Evolutionary conservation across 352 stramenopile genomes (phyloP).

Genomic region (Globisporangium camurandrum): DNA sequence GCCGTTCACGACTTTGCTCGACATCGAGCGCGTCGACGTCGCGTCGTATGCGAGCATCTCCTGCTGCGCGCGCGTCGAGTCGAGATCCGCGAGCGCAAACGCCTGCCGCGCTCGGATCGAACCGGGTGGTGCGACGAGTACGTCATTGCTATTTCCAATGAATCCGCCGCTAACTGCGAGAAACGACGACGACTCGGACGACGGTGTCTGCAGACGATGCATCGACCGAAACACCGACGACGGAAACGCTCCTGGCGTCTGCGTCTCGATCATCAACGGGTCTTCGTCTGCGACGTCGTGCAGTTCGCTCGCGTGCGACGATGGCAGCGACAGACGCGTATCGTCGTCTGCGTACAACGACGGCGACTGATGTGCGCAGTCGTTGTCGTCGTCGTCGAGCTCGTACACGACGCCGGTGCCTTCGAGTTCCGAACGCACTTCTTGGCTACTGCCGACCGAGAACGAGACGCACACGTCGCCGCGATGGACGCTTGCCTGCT

Average conservation of each 20-base stretch:
- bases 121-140: slow-evolving; percentile 16
- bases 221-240: slow-evolving; percentile 48
- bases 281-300: slow-evolving; percentile 40
- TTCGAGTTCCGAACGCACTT: slow-evolving; percentile 62
- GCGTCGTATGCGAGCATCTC: slow-evolving; percentile 55
- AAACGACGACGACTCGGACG: slow-evolving; percentile 16
- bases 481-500: slow-evolving; percentile 51
- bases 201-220: slow-evolving; percentile 61
- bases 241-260: slow-evolving; percentile 35
- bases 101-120: slow-evolving; percentile 43
- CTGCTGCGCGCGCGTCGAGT: slow-evolving; percentile 44
- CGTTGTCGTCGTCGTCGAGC: slow-evolving; percentile 18
- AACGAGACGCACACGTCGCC: slow-evolving; percentile 76
- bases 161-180: slow-evolving; percentile 4
- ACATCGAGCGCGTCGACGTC: slow-evolving; percentile 51
- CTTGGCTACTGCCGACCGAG: slow-evolving; percentile 78
- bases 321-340: slow-evolving; percentile 19
- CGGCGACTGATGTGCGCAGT: too few relatives aligned
- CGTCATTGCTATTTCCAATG: slow-evolving; percentile 12
- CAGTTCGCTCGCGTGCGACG: slow-evolving; percentile 27
- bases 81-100: slow-evolving; percentile 36
- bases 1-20: slow-evolving; percentile 21
- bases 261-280: slow-evolving; percentile 18
- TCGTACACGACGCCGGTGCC: slow-evolving; percentile 23
- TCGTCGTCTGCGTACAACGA: slow-evolving; percentile 15